phyloP scores from a whole-genome alignment of 2,329 filamentous ascomycete genomes.

The Phyllosticta capitalensis region DNA sequence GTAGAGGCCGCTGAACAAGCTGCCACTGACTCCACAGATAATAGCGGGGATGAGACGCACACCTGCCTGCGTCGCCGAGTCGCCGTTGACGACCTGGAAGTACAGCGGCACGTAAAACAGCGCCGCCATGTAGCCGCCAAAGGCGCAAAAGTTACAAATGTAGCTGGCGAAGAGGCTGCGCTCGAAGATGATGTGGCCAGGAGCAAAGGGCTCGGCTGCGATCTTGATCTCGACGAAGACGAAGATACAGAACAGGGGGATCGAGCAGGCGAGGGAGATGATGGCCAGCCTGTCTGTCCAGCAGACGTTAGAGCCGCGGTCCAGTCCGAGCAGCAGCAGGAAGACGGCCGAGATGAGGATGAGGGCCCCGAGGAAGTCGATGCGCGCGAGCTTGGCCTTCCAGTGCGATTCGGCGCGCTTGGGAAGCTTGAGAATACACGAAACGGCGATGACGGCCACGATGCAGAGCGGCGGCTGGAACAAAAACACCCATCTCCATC shows the following conservation, averaged over 20 bases:
- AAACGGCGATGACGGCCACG: constrained; percentile 55
- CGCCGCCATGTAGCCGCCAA: constrained; percentile 49
- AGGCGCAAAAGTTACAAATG: constrained; percentile 61
- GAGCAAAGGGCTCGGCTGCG: constrained; percentile 63
- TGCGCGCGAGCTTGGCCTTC: constrained; percentile 53
- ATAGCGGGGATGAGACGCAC: constrained; percentile 59
- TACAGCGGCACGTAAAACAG: constrained; percentile 70
- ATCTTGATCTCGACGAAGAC: constrained; percentile 58
- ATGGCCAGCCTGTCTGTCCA: constrained; percentile 55
- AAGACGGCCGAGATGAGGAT: constrained; percentile 57
- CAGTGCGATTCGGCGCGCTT: constrained; percentile 50
- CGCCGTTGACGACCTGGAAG: constrained; percentile 61
- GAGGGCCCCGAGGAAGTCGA: constrained; percentile 65
- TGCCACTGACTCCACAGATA: constrained; percentile 51
- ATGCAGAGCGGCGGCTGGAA: constrained; percentile 60
- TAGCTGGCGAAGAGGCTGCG: constrained; percentile 58
- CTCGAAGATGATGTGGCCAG: constrained; percentile 63
- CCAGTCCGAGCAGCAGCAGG: constrained; percentile 57
- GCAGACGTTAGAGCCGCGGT: constrained; percentile 62
- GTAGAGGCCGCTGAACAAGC: constrained; percentile 53
- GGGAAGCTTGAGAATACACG: constrained; percentile 53
- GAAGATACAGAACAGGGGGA: constrained; percentile 56
- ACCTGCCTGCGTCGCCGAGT: constrained; percentile 55
- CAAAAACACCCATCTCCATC: constrained; percentile 71
- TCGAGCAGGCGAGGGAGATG: constrained; percentile 45